Base-by-base conservation (phyloP, 495 filamentous ascomycete genomes). In the Acidomyces sp. region DNA sequence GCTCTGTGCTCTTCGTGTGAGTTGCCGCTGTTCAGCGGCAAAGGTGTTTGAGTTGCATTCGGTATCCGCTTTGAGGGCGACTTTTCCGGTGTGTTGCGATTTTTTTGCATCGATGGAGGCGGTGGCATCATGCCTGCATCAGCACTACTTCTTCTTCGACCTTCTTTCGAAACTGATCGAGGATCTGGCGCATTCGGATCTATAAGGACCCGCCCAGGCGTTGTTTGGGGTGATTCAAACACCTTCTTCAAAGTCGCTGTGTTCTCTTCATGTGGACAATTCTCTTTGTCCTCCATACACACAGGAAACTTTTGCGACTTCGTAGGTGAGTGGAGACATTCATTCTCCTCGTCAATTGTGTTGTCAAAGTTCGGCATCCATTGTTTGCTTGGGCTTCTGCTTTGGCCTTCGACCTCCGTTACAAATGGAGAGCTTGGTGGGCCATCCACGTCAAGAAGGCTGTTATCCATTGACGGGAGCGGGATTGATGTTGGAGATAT, bases 341-440 rank as follows among this genome's bases (percentile, higher is more conserved):
- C 11, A 10, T 37, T 29, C 12, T 26, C 33, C 3, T 36, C 37
- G 1, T 18, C 16, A 16, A 29, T 34, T 6, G 7, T 18, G 10
- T 11, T 3, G 23, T 1, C 12, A 5, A 11, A 9, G 6, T 20
- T 20, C 4, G 11, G 12, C 13, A 30, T 13, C 31, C 37, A 46
- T 29, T 44, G 46, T 32, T 27, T 48, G 43, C 34, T 44, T 12
- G 42, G 25, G 7, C 13, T 33, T 17, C 48, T 31, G 48, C 36
- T 44, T 6, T 23, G 27, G 15, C 16, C 24, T 16, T 46, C 56
- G 24, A 58, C 46, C 35, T 61, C 58, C 13, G 57, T 48, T 5
- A 60, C 37, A 40, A 63, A 63, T 21, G 60, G 60, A 25, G 60
- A 63, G 40, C 54, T 58, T 1, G 55, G 55, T 11, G 58, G 56